Base-by-base conservation (phyloP, 2,329 filamentous ascomycete species). In the Aphanocladium album region DNA sequence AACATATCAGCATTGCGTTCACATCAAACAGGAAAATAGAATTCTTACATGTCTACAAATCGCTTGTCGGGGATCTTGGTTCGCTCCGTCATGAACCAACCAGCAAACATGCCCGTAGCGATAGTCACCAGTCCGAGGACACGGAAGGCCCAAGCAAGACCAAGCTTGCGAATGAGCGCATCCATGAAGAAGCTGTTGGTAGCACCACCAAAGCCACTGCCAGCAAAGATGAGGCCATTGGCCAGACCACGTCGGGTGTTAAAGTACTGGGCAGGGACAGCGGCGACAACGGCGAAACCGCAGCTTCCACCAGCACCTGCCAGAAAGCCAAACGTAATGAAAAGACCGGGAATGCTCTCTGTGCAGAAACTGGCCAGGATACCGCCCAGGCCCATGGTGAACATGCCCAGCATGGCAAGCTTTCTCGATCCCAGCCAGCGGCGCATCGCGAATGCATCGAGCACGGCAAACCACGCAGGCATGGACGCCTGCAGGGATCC, bases 271-370 rank as follows among this genome's bases (percentile, higher is more conserved):
- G 85, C 80, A 0, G 83, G 73, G 2, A 87, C 79, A 1, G 79
- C 80, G 1, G 84, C 81, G 3, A 76, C 77, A 0, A 79, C 79
- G 0, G 86, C 79, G 64, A 84, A 87, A 0, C 83, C 69, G 51
- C 87, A 82, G 0, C 85, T 85, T 75, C 87, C 82, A 0, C 85
- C 85, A 62, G 80, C 75, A 1, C 85, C 85, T 57, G 87, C 85
- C 59, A 81, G 80, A 0, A 86, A 68, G 0, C 85, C 85, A 63
- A 87, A 84, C 1, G 75, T 77, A 0, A 88, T 73, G 61, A 86
- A 86, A 5, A 62, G 43, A 2, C 52, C 53, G 1, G 52, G 25
- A 1, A 61, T 21, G n/a, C 35, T 43, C 7, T 57, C 23, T 1
- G 46, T 45, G 37, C 33, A 43, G 17, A 56, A 61, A 51, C 59